Base-by-base conservation (phyloP, 352 stramenopile species). In the Paralagenidium karlingii region DNA sequence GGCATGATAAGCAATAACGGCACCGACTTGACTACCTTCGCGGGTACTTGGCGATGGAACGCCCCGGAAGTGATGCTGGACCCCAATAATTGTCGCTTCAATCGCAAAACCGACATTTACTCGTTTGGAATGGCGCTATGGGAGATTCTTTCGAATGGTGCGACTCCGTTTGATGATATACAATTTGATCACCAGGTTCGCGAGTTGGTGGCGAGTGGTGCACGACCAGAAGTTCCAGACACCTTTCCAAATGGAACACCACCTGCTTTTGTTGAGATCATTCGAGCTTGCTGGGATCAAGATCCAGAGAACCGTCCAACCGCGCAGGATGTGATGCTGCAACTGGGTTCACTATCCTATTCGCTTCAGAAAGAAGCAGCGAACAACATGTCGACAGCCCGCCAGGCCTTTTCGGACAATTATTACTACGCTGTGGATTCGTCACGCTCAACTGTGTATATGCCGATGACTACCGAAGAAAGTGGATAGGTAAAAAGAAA, bases 11-110 rank as follows among this genome's bases (percentile, higher is more conserved):
- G 26, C 30, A 44, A 76, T 18, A n/a, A n/a, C n/a, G n/a, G n/a
- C n/a, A n/a, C n/a, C n/a, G n/a, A n/a, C n/a, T 50, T 67, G 36
- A 84, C 70, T 27, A 80, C 64, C 10, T 84, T 82, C 26, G 70
- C 70, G 29, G 67, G 70, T 26, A 84, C 70, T 1, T 84, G 70
- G 70, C 70, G 67, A 20, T 84, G 70, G 67, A 84, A 79, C 43
- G 61, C 68, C 13, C 68, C 68, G 1, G 68, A 82, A 42, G 64
- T 82, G n/a, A 45, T 82, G 13, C 54, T 62, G 15, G 68, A 82
- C 29, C 63, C 68, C 24, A 67, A 69, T 50, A 78, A 78, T 22
- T 79, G 65, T 43, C 56, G 63, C 15, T 82, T 80, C 45, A 78
- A 54, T 20, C 60, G 65, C 13, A 60, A 58, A 8, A 82, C 65